These are phyloP conservation scores for Ashbya aceris DNA, from an alignment of 1,139 yeast genomes.

Conservation along the genomic window DNA sequence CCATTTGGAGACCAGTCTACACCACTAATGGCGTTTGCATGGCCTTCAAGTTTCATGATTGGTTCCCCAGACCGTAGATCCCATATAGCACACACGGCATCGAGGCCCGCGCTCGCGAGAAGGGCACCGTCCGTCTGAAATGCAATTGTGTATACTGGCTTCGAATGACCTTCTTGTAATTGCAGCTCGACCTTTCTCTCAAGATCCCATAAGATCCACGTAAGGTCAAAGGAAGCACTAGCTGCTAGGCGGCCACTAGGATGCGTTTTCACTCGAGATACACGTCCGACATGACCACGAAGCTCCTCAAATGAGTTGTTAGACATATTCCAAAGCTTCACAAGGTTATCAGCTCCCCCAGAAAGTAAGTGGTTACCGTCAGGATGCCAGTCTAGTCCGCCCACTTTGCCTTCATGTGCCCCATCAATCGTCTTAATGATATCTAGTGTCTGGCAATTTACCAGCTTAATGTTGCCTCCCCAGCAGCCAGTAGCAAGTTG, in stretches of 20 bases:
- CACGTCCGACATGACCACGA: conserved; percentile 44
- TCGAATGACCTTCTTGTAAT: conserved; percentile 80
- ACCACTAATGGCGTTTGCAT: conserved; percentile 61
- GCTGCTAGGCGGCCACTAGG: conserved; percentile 51
- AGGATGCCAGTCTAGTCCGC: conserved; percentile 62
- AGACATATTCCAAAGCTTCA: conserved; percentile 39
- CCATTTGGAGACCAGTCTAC: conserved; percentile 76
- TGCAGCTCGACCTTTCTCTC: conserved; percentile 38
- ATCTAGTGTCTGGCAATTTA: conserved; percentile 36
- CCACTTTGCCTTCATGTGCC: conserved; percentile 51
- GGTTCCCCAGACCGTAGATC: conserved; percentile 74
- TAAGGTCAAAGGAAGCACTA: conserved; percentile 73
- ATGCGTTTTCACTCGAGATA: conserved; percentile 57
- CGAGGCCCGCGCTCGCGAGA: conserved; percentile 70
- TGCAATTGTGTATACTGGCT: conserved; percentile 54
- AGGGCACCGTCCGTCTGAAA: conserved; percentile 77
- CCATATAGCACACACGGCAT: conserved; percentile 71
- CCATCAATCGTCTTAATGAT: conserved; percentile 22
- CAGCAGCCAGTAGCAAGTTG: conserved; percentile 68
- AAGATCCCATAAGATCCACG: conserved; percentile 87
- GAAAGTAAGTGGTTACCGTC: conserved; percentile 32
- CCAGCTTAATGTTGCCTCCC: conserved; percentile 61
- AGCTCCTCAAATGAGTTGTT: conserved; percentile 14
- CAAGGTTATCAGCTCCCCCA: conserved; percentile 59
- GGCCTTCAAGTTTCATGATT: conserved; percentile 53